phyloP scores from a whole-genome alignment of 441 rosid species.

The Erodium chrysanthum region DNA sequence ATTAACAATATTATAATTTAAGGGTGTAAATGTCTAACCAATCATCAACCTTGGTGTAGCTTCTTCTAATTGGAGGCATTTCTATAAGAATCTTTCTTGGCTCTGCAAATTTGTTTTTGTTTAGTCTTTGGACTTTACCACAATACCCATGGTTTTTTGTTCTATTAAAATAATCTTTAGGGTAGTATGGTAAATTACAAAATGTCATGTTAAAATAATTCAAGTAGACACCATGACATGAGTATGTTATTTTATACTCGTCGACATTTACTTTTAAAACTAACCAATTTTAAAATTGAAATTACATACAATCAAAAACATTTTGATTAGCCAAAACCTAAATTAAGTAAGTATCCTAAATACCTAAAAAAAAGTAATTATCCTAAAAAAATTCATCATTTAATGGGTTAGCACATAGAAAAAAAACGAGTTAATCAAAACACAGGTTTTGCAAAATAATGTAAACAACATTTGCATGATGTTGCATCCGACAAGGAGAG shows the following conservation, averaged over 20 bases:
- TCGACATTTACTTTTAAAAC: too few relatives aligned
- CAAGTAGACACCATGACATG: too few relatives aligned
- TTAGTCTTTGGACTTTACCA: background rate
- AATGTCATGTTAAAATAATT: background rate
- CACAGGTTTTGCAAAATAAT: background rate
- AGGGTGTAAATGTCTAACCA: background rate
- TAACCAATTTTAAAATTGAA: too few relatives aligned
- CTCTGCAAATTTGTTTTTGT: background rate
- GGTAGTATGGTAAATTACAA: background rate
- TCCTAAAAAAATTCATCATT: too few relatives aligned
- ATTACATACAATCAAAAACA: too few relatives aligned
- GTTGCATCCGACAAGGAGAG: constrained; percentile 46
- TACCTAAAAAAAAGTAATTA: too few relatives aligned
- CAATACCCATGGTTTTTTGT: background rate
- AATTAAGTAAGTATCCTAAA: too few relatives aligned
- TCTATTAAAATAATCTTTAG: background rate
- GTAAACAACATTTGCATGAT: constrained; percentile 22
- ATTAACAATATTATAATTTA: background rate
- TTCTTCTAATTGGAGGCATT: constrained; percentile 18
- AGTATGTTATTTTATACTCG: too few relatives aligned
- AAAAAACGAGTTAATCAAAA: background rate
- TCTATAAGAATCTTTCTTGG: constrained; percentile 11
- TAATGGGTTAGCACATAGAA: too few relatives aligned
- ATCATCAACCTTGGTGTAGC: constrained; percentile 8
- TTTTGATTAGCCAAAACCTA: too few relatives aligned